Evolutionary conservation across 768 basidiomycete species (phyloP).

Genomic region (Amanita rimosa): DNA sequence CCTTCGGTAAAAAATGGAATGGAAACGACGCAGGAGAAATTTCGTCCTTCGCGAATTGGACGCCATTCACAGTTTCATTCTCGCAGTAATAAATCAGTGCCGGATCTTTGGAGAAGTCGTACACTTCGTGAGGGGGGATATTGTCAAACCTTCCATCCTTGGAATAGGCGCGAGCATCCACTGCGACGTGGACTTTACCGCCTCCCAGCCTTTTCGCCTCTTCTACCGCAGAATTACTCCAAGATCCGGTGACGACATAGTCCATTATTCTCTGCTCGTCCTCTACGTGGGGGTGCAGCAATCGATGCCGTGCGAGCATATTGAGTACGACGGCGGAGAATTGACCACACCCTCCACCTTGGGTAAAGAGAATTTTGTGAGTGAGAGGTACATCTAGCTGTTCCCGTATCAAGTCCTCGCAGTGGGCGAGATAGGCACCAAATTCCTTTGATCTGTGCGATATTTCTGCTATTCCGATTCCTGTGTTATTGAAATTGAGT

Average conservation of each 20-base stretch:
- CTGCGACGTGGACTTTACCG: slow-evolving; percentile 55
- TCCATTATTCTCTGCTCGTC: slow-evolving; percentile 57
- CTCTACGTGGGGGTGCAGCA: slow-evolving; percentile 50
- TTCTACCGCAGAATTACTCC: slow-evolving; percentile 79
- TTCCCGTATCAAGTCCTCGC: slow-evolving; percentile 56
- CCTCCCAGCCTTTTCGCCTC: slow-evolving; percentile 69
- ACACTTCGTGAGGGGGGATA: slow-evolving; percentile 65
- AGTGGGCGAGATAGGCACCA: slow-evolving; percentile 47
- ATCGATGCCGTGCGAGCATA: slow-evolving; percentile 76
- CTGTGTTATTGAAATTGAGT: slow-evolving; percentile 84
- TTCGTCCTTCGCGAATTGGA: slow-evolving; percentile 66
- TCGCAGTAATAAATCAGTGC: slow-evolving; percentile 98
- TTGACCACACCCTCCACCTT: slow-evolving; percentile 88
- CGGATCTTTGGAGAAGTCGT: slow-evolving; percentile 61
- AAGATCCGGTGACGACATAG: slow-evolving; percentile 88
- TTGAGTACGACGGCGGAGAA: slow-evolving; percentile 92
- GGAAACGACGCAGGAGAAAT: slow-evolving; percentile 62
- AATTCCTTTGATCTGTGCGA: slow-evolving; percentile 94
- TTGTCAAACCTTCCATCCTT: slow-evolving; percentile 61
- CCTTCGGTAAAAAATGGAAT: slow-evolving; percentile 55
- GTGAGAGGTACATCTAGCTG: slow-evolving; percentile 76
- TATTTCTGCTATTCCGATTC: slow-evolving; percentile 93
- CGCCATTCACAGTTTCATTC: slow-evolving; percentile 96
- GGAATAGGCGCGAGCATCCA: slow-evolving; percentile 53
- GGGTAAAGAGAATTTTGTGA: slow-evolving; percentile 84